phyloP scores from a whole-genome alignment of 208 protist species.

The Trypanosoma cruzi region DNA sequence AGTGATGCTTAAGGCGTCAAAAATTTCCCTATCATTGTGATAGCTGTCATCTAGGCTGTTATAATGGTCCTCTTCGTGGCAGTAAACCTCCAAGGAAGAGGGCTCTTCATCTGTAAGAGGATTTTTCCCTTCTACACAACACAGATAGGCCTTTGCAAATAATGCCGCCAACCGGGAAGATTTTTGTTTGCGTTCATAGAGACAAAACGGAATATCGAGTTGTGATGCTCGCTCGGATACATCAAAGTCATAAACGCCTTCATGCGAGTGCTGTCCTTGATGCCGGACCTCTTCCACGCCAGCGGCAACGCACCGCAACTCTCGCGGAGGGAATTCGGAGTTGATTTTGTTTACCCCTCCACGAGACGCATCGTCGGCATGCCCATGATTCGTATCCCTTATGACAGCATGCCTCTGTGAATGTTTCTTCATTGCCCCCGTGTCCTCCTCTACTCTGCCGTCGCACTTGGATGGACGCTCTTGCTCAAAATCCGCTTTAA shows the following conservation, averaged over 20 bases:
- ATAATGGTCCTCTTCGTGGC: background rate
- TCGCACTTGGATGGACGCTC: no score
- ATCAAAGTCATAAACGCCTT: background rate
- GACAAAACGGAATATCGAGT: background rate
- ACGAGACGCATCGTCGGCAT: no score
- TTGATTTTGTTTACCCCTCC: no score
- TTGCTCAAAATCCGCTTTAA: no score
- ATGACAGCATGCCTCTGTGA: no score
- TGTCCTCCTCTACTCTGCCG: no score
- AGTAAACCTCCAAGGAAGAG: background rate
- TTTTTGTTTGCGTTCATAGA: background rate
- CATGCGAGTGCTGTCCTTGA: background rate
- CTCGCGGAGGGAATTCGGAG: no score
- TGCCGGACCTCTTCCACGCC: background rate
- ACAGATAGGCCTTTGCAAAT: no score
- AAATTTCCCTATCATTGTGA: conserved; percentile 52
- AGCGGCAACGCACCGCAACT: no score
- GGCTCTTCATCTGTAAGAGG: background rate
- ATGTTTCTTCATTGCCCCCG: no score
- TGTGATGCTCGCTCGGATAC: background rate
- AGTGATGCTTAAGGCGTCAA: conserved; percentile 52
- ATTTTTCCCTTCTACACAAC: no score
- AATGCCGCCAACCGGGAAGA: background rate
- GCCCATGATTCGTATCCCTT: no score
- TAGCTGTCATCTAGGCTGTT: conserved; percentile 43